Percentiles rank a stretch among this genome's conserved stretches.
phyloP scores from a whole-genome alignment of 352 stramenopile genomes.

The Globisporangium perplexum region DNA sequence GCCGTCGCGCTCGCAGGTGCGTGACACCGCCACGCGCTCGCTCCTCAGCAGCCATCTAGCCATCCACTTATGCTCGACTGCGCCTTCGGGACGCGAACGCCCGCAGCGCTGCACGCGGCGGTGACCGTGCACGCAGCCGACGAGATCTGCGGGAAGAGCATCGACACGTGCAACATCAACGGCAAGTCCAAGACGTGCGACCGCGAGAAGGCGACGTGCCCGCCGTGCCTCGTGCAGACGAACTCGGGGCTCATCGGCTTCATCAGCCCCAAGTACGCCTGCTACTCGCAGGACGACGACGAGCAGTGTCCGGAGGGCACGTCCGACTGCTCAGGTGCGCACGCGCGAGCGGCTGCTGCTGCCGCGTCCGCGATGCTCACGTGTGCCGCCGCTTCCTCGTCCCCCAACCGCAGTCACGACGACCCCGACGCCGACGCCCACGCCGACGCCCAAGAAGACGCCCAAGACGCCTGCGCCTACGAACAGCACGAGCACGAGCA shows the following conservation, averaged over 20 bases:
- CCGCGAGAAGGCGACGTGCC: conserved; percentile 32
- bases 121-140: conserved; percentile 2
- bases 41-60: too few species aligned
- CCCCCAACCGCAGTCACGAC: conserved; percentile 10
- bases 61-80: too few species aligned
- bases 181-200: conserved; percentile 41
- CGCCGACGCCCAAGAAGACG: conserved; percentile 20
- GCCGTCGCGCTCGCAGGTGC: conserved; percentile 8
- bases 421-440: conserved; percentile 10
- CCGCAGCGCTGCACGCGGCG: conserved; percentile 2
- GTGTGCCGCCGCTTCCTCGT: not conserved
- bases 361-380: too few species aligned
- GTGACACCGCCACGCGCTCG: too few species aligned
- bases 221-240: conserved; percentile 31
- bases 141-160: conserved; percentile 25
- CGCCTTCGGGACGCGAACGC: too few species aligned
- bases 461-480: conserved; percentile 15
- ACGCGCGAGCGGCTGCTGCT: too few species aligned
- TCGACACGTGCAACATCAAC: conserved; percentile 35
- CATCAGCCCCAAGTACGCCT: conserved; percentile 32
- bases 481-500: conserved; percentile 3
- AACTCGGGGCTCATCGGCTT: conserved; percentile 17
- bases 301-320: conserved; percentile 32
- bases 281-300: conserved; percentile 28
- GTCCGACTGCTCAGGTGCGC: conserved; percentile 23